Percentiles rank a stretch among this genome's conserved stretches.
phyloP scores from a whole-genome alignment of 176 grass and related monocot species.

The Triticum dicoccoides region DNA sequence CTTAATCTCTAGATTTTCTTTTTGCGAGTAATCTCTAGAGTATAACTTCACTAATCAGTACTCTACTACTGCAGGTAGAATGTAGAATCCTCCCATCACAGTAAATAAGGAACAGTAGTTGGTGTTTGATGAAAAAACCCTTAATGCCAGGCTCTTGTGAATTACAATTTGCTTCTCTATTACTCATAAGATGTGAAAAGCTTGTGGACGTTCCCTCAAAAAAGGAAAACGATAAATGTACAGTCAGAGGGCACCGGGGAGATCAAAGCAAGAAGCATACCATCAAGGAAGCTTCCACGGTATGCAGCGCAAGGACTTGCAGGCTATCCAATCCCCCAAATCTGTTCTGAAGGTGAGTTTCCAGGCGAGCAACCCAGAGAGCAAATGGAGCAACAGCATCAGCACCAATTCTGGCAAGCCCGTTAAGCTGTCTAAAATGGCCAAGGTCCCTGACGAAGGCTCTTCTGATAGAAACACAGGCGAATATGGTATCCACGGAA shows the following conservation, averaged over 20 bases:
- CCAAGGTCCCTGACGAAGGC: slow-evolving; percentile 39
- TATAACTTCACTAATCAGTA: background rate
- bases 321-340: slow-evolving; percentile 40
- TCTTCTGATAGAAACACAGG: slow-evolving; percentile 38
- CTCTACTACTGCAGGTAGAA: background rate
- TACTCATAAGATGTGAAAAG: background rate
- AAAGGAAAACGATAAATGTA: background rate
- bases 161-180: background rate
- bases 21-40: background rate
- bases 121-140: background rate
- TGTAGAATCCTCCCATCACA: background rate
- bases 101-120: background rate
- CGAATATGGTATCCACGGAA: slow-evolving; percentile 20
- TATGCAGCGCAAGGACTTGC: slow-evolving; percentile 38
- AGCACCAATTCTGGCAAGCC: slow-evolving; percentile 17
- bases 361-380: slow-evolving; percentile 20
- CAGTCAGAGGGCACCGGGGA: background rate
- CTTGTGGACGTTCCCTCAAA: background rate
- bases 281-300: slow-evolving; percentile 33
- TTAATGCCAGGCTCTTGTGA: background rate
- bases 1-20: background rate
- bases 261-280: slow-evolving; percentile 10
- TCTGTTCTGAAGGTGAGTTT: slow-evolving; percentile 24
- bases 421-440: slow-evolving; percentile 6
- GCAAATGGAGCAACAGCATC: slow-evolving; percentile 30